A percentile compares a stretch with the other conserved stretches of the same genome.
phyloP scores from a whole-genome alignment of 2,329 filamentous ascomycete genomes.

The Septoria petroselini region DNA sequence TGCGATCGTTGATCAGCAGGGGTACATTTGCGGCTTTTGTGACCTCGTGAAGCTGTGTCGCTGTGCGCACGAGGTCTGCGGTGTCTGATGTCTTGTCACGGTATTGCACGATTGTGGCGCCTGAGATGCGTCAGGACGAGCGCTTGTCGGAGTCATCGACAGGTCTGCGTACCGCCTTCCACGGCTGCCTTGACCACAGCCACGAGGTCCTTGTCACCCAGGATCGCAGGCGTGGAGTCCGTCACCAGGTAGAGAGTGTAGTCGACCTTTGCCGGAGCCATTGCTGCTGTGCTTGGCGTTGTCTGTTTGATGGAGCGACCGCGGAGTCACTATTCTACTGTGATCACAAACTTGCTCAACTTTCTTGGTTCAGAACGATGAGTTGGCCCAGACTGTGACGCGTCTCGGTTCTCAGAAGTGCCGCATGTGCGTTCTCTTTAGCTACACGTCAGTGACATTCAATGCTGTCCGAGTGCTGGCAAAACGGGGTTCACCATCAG shows the following conservation, averaged over 20 bases:
- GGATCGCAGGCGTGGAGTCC: constrained; percentile 82
- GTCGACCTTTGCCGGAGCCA: constrained; percentile 50
- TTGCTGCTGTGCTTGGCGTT: not conserved
- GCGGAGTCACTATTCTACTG: not conserved
- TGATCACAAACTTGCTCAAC: no score
- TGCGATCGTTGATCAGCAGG: constrained; percentile 86
- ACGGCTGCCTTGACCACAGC: constrained; percentile 72
- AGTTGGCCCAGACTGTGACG: no score
- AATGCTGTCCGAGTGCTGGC: no score
- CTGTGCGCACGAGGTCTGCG: constrained; percentile 65
- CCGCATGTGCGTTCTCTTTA: no score
- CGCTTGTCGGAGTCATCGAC: not conserved
- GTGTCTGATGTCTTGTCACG: constrained; percentile 83
- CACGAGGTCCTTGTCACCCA: constrained; percentile 67
- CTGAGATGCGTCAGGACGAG: constrained; percentile 39
- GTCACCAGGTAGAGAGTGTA: constrained; percentile 89
- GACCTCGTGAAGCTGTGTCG: constrained; percentile 66
- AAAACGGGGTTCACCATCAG: no score
- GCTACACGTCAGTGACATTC: no score
- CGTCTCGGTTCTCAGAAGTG: no score
- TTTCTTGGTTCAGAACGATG: no score
- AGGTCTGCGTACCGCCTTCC: constrained; percentile 58
- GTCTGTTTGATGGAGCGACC: not conserved
- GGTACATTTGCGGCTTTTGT: constrained; percentile 68
- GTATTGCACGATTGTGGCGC: constrained; percentile 81